Base-by-base conservation (phyloP, 2,329 filamentous ascomycete species). In the Nemania sp. region DNA sequence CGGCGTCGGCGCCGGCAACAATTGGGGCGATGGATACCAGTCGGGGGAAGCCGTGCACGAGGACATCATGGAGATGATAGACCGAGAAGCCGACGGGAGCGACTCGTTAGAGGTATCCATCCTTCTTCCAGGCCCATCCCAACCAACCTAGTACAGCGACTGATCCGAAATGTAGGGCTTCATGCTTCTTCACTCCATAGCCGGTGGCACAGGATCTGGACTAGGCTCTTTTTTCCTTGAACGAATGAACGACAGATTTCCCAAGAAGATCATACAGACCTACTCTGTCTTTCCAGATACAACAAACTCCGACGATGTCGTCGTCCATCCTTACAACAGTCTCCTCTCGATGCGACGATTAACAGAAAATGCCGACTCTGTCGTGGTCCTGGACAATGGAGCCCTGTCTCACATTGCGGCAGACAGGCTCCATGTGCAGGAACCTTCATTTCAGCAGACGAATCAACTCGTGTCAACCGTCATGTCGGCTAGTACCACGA, bases 61-160 rank as follows among this genome's bases (percentile, higher is more conserved):
- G 76, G 95, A 99, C 75, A 92, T 99, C 57, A 91, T 99, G 83
- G 96, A 99, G 75, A 99, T 99, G 92, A 97, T 99, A 72, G 95
- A 99, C 74, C 90, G 95, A 62, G 95, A 99, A 76, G 95, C 96
- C 15, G 95, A 99, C 76, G 96, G 96, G 34, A 98, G 94, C 74
- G 95, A 99, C 77, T 97, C 93, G 54, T 83, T 99, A 3, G 95
- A 99, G 81, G 90, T 90, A 75, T 39, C 75, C 47, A 75, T 39
- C 75, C 47, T 5, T 2, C 15, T 29, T 2, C n/a, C 3, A 5
- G 10, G n/a, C n/a, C 15, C 12, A 21, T 17, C 35, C 25, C 25
- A 29, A 4, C 25, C 7, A 7, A 7, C 25, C 25, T 29, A 4
- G 25, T 29, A 7, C 25, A 11, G 12, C 17, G 15, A 46, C 57